Evolutionary conservation across 768 basidiomycete species (phyloP), one percentile per base, ranked within the genome.

Genomic region (Tulasnella sp.): DNA sequence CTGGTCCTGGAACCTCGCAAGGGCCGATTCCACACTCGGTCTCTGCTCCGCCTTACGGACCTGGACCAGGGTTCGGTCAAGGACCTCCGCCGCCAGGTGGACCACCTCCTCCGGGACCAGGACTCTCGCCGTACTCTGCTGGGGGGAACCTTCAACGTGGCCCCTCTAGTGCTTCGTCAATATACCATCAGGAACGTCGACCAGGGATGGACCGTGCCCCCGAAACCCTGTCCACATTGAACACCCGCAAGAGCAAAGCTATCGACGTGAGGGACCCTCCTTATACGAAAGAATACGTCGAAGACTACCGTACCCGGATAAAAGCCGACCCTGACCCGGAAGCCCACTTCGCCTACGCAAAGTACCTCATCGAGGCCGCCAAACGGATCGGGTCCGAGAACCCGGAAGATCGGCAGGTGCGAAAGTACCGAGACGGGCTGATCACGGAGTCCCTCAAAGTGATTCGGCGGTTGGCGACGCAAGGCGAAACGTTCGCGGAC

Each of bases 311-410:
- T 22, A 90, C 91, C 72, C 89, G 97, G 68, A 97, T 99, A 82
- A 98, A 98, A 81, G 90, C 88, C 35, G 97, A 99, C 80, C 95
- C 95, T 1, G 97, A 99, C 79, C 96, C 96, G 0, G 97, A 98
- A 80, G 93, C 95, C 32, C 97, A 98, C 79, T 98, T 98, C 80
- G 83, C 90, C 32, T 99, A 97, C 78, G 93, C 95, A n/a, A 98
- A 96, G 81, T 99, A 98, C 79, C 88, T 99, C 73, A 95, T 99
- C 79, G 97, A 98, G 77, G 97, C 97, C 36, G 97, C 97, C 16
- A 94, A 92, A 82, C 90, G 95, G 80, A 89, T 98, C 75, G 88
- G 92, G 19, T 81, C 84, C 11, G 84, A 86, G 35, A 86, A 88
- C 7, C 89, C 85, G 75, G 91, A 94, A 75, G 89, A 91, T 78